These are phyloP conservation scores for Sporothrix sp. DNA, from an alignment of 2,329 filamentous ascomycete genomes.

Conservation along the genomic window DNA sequence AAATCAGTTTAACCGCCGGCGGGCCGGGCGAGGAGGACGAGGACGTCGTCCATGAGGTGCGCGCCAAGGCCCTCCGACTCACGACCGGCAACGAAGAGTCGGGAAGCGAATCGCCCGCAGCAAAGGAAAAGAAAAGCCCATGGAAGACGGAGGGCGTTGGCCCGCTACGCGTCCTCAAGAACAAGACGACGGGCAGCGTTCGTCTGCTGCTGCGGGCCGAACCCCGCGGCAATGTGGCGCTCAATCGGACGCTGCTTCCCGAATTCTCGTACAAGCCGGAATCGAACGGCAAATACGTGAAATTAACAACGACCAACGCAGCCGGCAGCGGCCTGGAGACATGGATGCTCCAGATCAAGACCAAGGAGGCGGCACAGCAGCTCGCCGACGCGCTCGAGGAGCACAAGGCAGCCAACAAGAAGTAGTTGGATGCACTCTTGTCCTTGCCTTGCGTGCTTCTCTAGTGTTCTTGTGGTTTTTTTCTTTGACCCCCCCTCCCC, in stretches of 20 bases:
- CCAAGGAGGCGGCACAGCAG: slow-evolving; percentile 44
- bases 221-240: slow-evolving; percentile 60
- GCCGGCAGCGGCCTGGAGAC: slow-evolving; percentile 52
- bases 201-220: slow-evolving; percentile 66
- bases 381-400: slow-evolving; percentile 43
- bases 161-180: slow-evolving; percentile 59
- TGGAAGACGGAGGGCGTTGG: slow-evolving; percentile 67
- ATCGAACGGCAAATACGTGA: slow-evolving; percentile 47
- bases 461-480: no score
- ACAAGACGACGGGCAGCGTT: slow-evolving; percentile 57
- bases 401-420: slow-evolving; percentile 48
- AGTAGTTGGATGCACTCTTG: slow-evolving; percentile 23
- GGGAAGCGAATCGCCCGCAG: slow-evolving; percentile 35
- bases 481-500: neutral
- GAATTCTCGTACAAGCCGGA: slow-evolving; percentile 52
- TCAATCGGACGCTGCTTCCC: slow-evolving; percentile 59
- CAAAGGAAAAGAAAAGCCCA: slow-evolving; percentile 38
- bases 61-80: slow-evolving; percentile 60
- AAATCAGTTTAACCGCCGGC: slow-evolving; percentile 58
- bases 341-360: slow-evolving; percentile 65
- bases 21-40: slow-evolving; percentile 65
- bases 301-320: slow-evolving; percentile 47
- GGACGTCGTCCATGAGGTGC: slow-evolving; percentile 57
- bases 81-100: slow-evolving; percentile 34
- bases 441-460: neutral